A percentile compares a stretch with the other conserved stretches of the same genome.
Conservation (phyloP, 208 protist species). For the Trichomonas gallinae region DNA sequence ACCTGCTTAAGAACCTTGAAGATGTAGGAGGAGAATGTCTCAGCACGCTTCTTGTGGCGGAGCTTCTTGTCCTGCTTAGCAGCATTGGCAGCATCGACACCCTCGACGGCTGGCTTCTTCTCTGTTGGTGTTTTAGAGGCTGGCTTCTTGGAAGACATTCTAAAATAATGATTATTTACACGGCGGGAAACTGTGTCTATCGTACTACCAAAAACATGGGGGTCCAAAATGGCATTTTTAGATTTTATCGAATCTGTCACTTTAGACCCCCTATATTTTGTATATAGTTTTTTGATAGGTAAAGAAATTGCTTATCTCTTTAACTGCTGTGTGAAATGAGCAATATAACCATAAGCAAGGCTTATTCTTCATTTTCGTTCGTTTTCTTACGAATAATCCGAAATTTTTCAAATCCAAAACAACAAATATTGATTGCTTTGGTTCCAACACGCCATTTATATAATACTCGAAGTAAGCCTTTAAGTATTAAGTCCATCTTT, state of each 20-base stretch:
- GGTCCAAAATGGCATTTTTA: neutral
- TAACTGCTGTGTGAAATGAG: too few species aligned
- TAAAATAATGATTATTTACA: neutral
- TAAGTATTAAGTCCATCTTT: too few species aligned
- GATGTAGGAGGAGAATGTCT: neutral
- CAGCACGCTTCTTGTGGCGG: neutral
- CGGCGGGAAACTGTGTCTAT: neutral
- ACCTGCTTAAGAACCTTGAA: neutral
- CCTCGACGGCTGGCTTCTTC: constrained; percentile 8
- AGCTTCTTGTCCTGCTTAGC: neutral
- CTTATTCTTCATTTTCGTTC: too few species aligned
- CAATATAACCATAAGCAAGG: too few species aligned
- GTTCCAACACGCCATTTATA: too few species aligned
- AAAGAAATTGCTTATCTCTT: too few species aligned
- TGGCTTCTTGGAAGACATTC: constrained; percentile 7
- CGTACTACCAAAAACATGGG: neutral
- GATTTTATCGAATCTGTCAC: neutral
- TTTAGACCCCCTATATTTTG: neutral
- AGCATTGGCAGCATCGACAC: neutral
- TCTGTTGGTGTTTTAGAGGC: neutral
- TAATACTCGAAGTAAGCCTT: too few species aligned
- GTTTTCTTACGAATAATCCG: too few species aligned
- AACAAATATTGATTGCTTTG: too few species aligned
- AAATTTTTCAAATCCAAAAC: too few species aligned
- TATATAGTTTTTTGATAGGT: too few species aligned